Evolutionary conservation across 1,284 basidiomycete species (phyloP).

Genomic region (Ceratobasidium sp.): DNA sequence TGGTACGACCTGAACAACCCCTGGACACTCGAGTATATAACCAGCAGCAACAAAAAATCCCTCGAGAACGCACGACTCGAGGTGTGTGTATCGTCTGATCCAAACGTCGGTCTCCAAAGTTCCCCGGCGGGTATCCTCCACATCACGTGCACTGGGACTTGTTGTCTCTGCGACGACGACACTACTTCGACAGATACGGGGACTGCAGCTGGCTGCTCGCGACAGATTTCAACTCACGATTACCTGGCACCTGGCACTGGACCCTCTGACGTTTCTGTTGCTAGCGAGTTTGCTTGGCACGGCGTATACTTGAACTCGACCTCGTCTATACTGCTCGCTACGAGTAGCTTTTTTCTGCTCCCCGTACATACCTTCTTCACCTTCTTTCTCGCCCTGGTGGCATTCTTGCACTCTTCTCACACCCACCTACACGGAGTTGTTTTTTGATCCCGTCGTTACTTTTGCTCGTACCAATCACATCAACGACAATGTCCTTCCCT

Average conservation of each 20-base stretch:
- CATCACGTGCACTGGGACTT: too few species aligned
- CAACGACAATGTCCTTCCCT: neutral
- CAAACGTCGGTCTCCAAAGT: too few species aligned
- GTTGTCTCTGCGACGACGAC: too few species aligned
- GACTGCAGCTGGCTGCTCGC: neutral
- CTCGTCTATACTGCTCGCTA: neutral
- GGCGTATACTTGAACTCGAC: neutral
- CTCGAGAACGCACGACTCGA: too few species aligned
- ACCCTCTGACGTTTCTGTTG: conserved; percentile 1
- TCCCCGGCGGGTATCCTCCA: too few species aligned
- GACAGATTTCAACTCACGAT: neutral
- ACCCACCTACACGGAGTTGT: neutral
- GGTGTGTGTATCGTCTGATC: too few species aligned
- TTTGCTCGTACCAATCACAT: neutral
- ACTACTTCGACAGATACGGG: too few species aligned
- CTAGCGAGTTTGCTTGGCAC: neutral
- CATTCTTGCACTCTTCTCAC: conserved; percentile 1
- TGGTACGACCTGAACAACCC: too few species aligned
- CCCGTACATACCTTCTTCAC: neutral
- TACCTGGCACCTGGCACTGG: neutral
- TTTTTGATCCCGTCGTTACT: neutral
- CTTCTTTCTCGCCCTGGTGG: conserved; percentile 39
- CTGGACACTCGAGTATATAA: too few species aligned
- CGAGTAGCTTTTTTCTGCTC: neutral
- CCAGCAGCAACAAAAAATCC: too few species aligned